Evolutionary conservation across 1,139 yeast species (phyloP).

Genomic region (Lodderomyces beijingensis): DNA sequence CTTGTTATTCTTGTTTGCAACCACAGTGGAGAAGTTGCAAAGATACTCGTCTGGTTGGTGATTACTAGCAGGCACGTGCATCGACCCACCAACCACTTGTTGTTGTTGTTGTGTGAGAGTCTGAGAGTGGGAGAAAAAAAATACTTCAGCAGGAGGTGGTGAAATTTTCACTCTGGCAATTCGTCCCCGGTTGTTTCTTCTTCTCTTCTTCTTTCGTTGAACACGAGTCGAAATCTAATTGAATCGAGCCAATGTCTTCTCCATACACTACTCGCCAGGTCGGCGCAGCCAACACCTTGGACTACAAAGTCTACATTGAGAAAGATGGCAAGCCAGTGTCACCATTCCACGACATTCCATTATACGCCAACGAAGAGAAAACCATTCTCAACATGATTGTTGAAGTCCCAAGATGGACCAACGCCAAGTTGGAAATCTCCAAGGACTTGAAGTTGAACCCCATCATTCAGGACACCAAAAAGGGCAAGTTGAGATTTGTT

Average conservation of each 20-base stretch:
- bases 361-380: constrained; percentile 57
- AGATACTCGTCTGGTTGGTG: no score
- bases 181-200: no score
- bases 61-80: no score
- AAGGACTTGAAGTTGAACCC: constrained; percentile 78
- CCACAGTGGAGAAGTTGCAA: no score
- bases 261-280: constrained; percentile 58
- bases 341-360: constrained; percentile 84
- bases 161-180: no score
- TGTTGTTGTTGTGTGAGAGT: no score
- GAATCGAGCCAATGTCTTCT: constrained; percentile 43
- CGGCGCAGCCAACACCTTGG: constrained; percentile 90
- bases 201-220: neutral
- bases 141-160: neutral
- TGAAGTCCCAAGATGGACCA: constrained; percentile 95
- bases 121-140: no score
- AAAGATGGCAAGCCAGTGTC: constrained; percentile 44
- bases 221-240: no score
- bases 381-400: constrained; percentile 82
- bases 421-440: constrained; percentile 88
- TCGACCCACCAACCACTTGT: no score
- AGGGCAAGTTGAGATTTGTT: constrained; percentile 81
- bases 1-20: no score
- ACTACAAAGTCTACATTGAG: constrained; percentile 69
- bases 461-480: constrained; percentile 87